Evolutionary conservation across 805 yeast genomes (phyloP).

Genomic region (Candida pseudofarinosa): DNA sequence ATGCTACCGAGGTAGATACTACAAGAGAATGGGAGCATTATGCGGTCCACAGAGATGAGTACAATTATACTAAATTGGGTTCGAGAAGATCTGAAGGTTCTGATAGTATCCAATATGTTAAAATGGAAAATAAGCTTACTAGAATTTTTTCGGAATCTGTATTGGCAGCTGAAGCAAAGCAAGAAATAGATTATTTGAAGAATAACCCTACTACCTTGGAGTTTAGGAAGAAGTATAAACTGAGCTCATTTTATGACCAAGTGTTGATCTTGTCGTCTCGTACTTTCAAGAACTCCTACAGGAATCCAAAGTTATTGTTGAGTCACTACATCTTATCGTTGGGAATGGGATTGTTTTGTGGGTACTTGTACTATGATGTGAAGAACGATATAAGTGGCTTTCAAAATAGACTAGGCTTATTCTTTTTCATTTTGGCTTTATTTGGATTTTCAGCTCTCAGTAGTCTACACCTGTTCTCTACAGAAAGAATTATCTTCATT

Average conservation of each 20-base stretch:
- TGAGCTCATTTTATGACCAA: conserved; percentile 63
- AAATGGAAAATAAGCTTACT: conserved; percentile 28
- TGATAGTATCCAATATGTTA: conserved; percentile 19
- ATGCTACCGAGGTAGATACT: conserved; percentile 43
- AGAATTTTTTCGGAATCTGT: conserved; percentile 34
- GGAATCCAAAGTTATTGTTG: conserved; percentile 85
- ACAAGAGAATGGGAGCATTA: conserved; percentile 85
- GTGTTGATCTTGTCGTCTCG: conserved; percentile 73
- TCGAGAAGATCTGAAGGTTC: conserved; percentile 12
- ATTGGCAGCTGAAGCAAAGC: conserved; percentile 35
- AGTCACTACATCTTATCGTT: conserved; percentile 80
- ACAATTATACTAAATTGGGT: conserved; percentile 27
- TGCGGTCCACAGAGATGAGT: conserved; percentile 77
- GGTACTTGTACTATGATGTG: conserved; percentile 77
- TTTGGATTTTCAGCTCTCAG: conserved; percentile 94
- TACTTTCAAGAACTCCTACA: conserved; percentile 85
- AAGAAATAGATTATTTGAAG: conserved; percentile 30
- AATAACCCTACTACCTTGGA: conserved; percentile 22
- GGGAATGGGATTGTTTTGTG: conserved; percentile 78
- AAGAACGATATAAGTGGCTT: conserved; percentile 91
- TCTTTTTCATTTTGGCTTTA: conserved; percentile 84
- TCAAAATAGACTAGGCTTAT: conserved; percentile 90
- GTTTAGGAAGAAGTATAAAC: conserved; percentile 31
- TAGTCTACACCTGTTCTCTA: conserved; percentile 82
- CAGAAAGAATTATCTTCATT: conserved; percentile 83